Evolutionary conservation across 2,329 filamentous ascomycete species (phyloP), one percentile per base, ranked within the genome.

Genomic region (Dothideomycetes sp.): DNA sequence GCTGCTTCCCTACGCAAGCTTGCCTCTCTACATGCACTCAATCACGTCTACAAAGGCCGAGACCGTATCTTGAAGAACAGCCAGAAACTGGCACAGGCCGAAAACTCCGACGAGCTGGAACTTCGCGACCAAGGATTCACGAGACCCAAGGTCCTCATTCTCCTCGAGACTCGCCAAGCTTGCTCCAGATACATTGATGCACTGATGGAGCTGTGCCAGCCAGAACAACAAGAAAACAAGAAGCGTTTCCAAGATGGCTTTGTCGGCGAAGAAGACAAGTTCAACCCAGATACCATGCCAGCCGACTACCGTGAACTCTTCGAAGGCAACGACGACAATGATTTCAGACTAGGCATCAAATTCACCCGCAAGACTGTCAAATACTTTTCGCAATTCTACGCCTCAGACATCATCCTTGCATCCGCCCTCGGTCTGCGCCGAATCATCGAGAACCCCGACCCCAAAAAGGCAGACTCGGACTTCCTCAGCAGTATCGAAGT

Each of bases 281-380:
- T 86, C 49, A 77, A 79, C 18, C 41, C 45, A 10, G 67, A 74
- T 7, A 78, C 84, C 54, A 85, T 86, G 54, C 81, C 91, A 0
- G 81, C 80, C 3, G 91, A 96, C 58, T 96, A 94, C 62, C 72
- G 75, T 17, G 84, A 94, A 41, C 71, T 96, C 0, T 98, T 98
- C 54, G 81, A 81, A 45, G 91, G 91, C 43, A 96, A 95, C 56
- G 86, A 94, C 57, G 91, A 96, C 57, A 91, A 98, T 63, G 91
- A 93, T 75, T 98, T 96, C 65, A 79, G 89, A 3, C 68, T 96
- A 2, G 91, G 89, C n/a, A 63, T 98, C 55, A 98, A 96, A 61
- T 93, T 98, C 58, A 96, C 91, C 0, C 77, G 91, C 45, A 96
- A 95, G 63, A 94, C 87, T 0, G 71, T 96, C 56, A 96, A 95